Evolutionary conservation across 176 grass and related monocot species (phyloP), one percentile per base, ranked within the genome.

Genomic region (Triticum timopheevii): DNA sequence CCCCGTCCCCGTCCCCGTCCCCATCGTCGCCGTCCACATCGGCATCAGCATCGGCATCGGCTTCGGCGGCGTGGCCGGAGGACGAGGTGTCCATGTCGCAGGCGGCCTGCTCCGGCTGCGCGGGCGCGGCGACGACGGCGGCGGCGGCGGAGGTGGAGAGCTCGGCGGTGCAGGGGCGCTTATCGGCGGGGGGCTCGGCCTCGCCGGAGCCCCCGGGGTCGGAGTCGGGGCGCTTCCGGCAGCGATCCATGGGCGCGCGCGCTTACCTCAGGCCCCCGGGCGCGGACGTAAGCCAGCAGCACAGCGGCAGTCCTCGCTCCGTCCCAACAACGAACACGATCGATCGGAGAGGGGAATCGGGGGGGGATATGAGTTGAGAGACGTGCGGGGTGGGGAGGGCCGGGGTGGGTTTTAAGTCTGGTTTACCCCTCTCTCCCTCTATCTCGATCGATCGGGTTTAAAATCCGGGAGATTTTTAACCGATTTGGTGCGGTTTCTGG

Each of bases 121-220:
- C 64, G 10, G 39, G 61, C 0, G 13, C 30, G 3, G n/a, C 67
- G 1, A 2, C n/a, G 10, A 30, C 69, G 16, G 28, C 77, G 3
- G 56, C 69, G 4, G 77, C 82, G 1, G 63, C 73, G 35, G 85
- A 81, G 45, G 84, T 86, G 11, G 80, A 89, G 25, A 54, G 88
- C 61, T 92, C 90, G 47, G 75, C 86, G 30, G 89, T 98, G 92
- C 97, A 99, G 47, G 94, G 90, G 45, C 97, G 97, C 90, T 99
- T 99, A 83, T 99, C 94, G 25, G 88, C 90, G 65, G 90, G 94
- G 25, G 85, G 73, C 76, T 89, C 87, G 39, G 80, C 61, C 72
- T 90, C 87, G 13, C 83, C 92, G 50, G 77, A 72, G 82, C 36
- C 90, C 2, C 82, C 92, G 72, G 44, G 52, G 50, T 95, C 91